These are phyloP conservation scores for Sporothrix sp. DNA, from an alignment of 2,329 filamentous ascomycete species.

Conservation along the genomic window DNA sequence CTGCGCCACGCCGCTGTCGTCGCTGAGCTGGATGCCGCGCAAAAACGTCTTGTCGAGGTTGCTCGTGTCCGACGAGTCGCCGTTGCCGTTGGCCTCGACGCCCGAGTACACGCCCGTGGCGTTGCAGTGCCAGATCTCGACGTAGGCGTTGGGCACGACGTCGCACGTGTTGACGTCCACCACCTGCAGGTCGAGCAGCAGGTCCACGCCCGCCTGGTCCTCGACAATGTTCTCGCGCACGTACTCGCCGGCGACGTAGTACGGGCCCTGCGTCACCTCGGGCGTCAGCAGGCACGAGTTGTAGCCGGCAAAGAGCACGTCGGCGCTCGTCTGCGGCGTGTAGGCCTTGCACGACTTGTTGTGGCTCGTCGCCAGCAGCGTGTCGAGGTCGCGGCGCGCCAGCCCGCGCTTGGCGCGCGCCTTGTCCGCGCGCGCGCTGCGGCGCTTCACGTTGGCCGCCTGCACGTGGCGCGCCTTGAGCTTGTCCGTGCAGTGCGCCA, in stretches of 20 bases:
- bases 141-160: slow-evolving; percentile 35
- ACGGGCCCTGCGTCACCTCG: slow-evolving; percentile 44
- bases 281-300: slow-evolving; percentile 41
- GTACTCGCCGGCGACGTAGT: slow-evolving; percentile 44
- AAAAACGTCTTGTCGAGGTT: slow-evolving; percentile 33
- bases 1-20: slow-evolving; percentile 31
- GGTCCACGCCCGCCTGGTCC: slow-evolving; percentile 36
- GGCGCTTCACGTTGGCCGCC: slow-evolving; percentile 28
- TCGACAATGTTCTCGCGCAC: slow-evolving; percentile 40
- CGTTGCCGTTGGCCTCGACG: slow-evolving; percentile 22
- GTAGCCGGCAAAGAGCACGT: slow-evolving; percentile 32
- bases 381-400: neutral
- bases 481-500: slow-evolving; percentile 30
- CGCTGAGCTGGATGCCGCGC: slow-evolving; percentile 34
- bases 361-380: slow-evolving; percentile 21
- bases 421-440: too few relatives aligned
- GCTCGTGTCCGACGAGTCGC: too few relatives aligned
- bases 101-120: slow-evolving; percentile 33
- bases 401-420: too few relatives aligned
- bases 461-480: slow-evolving; percentile 31
- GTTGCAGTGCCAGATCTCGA: slow-evolving; percentile 44
- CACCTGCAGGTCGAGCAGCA: slow-evolving; percentile 43
- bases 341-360: slow-evolving; percentile 22
- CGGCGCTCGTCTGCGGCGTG: slow-evolving; percentile 24
- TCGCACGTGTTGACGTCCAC: slow-evolving; percentile 45